These are phyloP conservation scores for Salvia sclarea DNA, from an alignment of 305 asterid species.

Conservation along the genomic window DNA sequence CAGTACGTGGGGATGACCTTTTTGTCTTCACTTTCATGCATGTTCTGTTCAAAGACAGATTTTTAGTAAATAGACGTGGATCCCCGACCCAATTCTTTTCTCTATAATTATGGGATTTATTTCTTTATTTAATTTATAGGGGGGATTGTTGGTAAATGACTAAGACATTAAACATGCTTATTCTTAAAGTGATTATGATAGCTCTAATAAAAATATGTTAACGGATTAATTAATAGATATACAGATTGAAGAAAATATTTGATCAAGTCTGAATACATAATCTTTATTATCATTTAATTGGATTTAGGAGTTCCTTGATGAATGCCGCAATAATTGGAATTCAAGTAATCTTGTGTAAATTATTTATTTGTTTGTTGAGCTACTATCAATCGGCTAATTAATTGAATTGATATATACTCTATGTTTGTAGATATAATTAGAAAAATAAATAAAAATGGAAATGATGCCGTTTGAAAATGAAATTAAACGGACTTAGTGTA, in stretches of 20 bases:
- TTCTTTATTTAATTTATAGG: not conserved
- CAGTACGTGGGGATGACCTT: slow-evolving; percentile 10
- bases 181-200: not conserved
- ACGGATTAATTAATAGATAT: too few species aligned
- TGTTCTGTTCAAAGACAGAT: not conserved
- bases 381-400: not conserved
- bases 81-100: not conserved
- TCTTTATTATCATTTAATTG: not conserved
- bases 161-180: not conserved
- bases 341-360: not conserved
- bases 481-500: slow-evolving; percentile 4
- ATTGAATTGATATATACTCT: not conserved
- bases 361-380: not conserved
- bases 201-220: not conserved
- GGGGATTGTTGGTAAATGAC: not conserved
- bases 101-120: not conserved
- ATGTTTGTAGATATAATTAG: not conserved
- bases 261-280: not conserved
- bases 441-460: not conserved
- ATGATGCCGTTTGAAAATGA: slow-evolving; percentile 8
- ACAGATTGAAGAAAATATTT: too few species aligned
- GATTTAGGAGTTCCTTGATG: not conserved
- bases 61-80: not conserved
- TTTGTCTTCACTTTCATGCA: slow-evolving; percentile 5
- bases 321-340: not conserved